These are phyloP conservation scores for Pelagomonas calceolata DNA, from an alignment of 108 stramenopile species.

Conservation along the genomic window DNA sequence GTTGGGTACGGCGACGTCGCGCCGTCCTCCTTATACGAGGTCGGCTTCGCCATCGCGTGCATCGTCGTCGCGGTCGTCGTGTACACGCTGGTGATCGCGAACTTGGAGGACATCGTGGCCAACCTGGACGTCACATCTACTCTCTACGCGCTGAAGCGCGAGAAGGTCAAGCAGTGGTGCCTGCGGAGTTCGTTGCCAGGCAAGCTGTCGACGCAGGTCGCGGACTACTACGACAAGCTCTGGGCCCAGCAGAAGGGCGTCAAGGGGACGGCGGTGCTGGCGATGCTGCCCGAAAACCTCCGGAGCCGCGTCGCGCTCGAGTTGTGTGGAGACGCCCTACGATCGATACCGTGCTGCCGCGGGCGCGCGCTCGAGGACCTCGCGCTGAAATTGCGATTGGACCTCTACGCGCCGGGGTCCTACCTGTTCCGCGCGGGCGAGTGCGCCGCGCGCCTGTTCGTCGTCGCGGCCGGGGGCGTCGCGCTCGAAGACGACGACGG, in stretches of 20 bases:
- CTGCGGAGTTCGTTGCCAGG: conserved; percentile 25
- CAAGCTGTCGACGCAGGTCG: conserved; percentile 23
- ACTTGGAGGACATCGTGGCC: conserved; percentile 49
- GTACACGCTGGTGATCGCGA: conserved; percentile 42
- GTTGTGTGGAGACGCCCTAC: conserved; percentile 17
- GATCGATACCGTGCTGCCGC: conserved; percentile 24
- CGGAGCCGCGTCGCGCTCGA: conserved; percentile 26
- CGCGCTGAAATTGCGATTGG: conserved; percentile 18
- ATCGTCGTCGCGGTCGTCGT: conserved; percentile 37
- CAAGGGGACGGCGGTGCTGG: conserved; percentile 28
- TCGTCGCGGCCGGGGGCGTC: conserved; percentile 31
- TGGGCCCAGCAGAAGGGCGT: conserved; percentile 44
- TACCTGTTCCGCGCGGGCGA: conserved; percentile 32
- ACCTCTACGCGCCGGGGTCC: conserved; percentile 29
- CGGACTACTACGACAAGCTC: conserved; percentile 30
- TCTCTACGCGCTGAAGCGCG: conserved; percentile 37
- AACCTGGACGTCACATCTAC: conserved; percentile 50
- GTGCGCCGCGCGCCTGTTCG: conserved; percentile 27
- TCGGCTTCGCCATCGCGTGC: conserved; percentile 34
- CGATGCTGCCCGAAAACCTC: conserved; percentile 28
- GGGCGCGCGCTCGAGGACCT: conserved; percentile 21
- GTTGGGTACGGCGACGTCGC: conserved; percentile 48
- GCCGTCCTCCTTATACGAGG: conserved; percentile 31
- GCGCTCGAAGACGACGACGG: conserved; percentile 20
- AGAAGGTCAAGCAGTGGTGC: conserved; percentile 28